Evolutionary conservation across 257 asterid genomes (phyloP).

Genomic region (Ligustrum vulgare): DNA sequence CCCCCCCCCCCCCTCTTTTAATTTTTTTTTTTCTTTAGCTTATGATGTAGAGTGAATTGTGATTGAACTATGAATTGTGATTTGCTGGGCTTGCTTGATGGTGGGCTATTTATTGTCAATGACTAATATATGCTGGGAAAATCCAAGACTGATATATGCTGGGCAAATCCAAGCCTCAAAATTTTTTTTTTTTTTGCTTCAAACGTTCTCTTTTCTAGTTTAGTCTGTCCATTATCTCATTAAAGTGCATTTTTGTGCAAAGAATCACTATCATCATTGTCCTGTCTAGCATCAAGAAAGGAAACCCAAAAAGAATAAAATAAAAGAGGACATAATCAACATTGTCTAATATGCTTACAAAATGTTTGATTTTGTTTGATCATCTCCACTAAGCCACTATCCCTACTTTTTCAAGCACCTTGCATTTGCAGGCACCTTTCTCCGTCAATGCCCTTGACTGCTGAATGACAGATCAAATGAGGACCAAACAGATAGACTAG

Average conservation of each 20-base stretch:
- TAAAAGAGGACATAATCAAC: not conserved
- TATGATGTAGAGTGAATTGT: no score
- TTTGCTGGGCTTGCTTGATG: no score
- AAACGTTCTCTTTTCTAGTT: not conserved
- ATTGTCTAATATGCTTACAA: not conserved
- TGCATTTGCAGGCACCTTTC: not conserved
- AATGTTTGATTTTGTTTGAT: not conserved
- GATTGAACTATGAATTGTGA: no score
- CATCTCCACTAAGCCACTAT: not conserved
- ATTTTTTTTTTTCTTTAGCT: no score
- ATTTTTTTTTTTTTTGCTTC: conserved; percentile 9
- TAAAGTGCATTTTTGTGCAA: not conserved
- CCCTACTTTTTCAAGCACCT: not conserved
- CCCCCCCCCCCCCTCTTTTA: no score
- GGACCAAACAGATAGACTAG: not conserved
- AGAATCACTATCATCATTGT: not conserved
- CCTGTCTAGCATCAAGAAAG: not conserved
- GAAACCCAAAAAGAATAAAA: not conserved
- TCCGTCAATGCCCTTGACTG: no score
- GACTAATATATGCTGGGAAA: no score
- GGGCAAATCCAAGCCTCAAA: no score
- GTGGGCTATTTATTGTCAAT: no score
- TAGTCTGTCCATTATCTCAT: conserved; percentile 2
- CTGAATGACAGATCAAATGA: not conserved
- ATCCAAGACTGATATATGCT: no score